These are phyloP conservation scores for Rutstroemia sydowiana DNA, from an alignment of 2,329 filamentous ascomycete species.

Conservation along the genomic window DNA sequence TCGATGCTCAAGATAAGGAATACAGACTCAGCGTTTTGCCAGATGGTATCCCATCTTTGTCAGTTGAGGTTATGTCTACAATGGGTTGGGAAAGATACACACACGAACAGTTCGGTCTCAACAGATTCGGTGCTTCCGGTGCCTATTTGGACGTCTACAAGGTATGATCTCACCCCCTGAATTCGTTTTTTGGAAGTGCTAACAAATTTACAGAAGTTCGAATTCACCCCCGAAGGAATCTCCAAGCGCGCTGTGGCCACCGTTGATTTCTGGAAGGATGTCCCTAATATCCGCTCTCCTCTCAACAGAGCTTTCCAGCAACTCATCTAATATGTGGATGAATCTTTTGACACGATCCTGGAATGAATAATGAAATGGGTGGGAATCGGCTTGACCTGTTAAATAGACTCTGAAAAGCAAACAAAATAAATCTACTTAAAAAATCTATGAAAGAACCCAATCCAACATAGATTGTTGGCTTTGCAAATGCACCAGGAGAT, in stretches of 20 bases:
- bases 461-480: neutral
- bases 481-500: neutral
- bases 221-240: constrained; percentile 96
- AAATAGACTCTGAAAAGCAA: constrained; percentile 11
- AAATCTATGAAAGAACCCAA: neutral
- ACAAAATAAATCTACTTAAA: neutral
- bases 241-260: constrained; percentile 89
- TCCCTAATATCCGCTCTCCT: constrained; percentile 82
- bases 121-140: constrained; percentile 96
- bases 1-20: constrained; percentile 87
- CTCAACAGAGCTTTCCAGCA: constrained; percentile 98
- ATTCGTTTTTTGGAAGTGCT: constrained; percentile 25
- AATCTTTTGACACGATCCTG: constrained; percentile 1
- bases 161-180: constrained; percentile 40
- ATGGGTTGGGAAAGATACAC: constrained; percentile 99
- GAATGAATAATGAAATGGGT: constrained; percentile 3
- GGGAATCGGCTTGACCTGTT: neutral
- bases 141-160: constrained; percentile 98
- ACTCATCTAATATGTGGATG: constrained; percentile 60
- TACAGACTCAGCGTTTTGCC: constrained; percentile 91
- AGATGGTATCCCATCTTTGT: constrained; percentile 86
- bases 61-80: constrained; percentile 93
- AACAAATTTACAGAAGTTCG: constrained; percentile 72
- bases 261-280: constrained; percentile 95
- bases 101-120: constrained; percentile 98